Percentiles rank a stretch among this genome's conserved stretches.
These are phyloP conservation scores for Dissophora globulifera DNA, from an alignment of 192 early-diverging fungal species.

Conservation along the genomic window DNA sequence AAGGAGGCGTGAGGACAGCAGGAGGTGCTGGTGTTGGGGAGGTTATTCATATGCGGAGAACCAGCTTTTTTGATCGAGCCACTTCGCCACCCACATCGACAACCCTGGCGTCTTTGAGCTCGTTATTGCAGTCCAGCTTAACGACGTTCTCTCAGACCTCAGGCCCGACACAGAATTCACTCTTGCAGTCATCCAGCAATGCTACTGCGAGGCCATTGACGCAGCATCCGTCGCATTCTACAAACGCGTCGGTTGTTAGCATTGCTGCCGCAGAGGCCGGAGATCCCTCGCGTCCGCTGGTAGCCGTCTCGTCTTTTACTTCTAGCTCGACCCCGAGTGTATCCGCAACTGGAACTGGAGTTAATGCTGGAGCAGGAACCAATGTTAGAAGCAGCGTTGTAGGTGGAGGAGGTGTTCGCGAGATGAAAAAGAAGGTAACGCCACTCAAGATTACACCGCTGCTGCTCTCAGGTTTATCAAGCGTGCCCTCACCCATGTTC, in stretches of 20 bases:
- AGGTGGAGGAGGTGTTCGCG: background rate
- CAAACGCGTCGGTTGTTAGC: background rate
- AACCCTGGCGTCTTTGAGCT: conserved; percentile 4
- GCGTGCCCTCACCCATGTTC: conserved; percentile 37
- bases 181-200: conserved; percentile 21
- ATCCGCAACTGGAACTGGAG: background rate
- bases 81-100: conserved; percentile 8
- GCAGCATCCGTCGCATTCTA: background rate
- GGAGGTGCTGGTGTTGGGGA: too few relatives aligned
- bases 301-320: background rate
- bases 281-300: conserved; percentile 3
- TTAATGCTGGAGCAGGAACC: background rate
- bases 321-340: too few relatives aligned
- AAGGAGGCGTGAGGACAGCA: too few relatives aligned
- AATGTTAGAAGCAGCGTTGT: background rate
- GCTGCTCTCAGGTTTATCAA: conserved; percentile 11
- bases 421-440: conserved; percentile 1
- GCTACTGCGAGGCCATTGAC: background rate
- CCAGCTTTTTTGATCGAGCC: conserved; percentile 25
- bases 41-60: conserved; percentile 35
- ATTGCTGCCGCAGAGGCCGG: background rate
- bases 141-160: conserved; percentile 2
- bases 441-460: conserved; percentile 40
- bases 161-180: background rate
- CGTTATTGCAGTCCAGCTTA: conserved; percentile 4